Conservation (phyloP, 1,284 basidiomycete genomes). For the Entoloma clypeatum region DNA sequence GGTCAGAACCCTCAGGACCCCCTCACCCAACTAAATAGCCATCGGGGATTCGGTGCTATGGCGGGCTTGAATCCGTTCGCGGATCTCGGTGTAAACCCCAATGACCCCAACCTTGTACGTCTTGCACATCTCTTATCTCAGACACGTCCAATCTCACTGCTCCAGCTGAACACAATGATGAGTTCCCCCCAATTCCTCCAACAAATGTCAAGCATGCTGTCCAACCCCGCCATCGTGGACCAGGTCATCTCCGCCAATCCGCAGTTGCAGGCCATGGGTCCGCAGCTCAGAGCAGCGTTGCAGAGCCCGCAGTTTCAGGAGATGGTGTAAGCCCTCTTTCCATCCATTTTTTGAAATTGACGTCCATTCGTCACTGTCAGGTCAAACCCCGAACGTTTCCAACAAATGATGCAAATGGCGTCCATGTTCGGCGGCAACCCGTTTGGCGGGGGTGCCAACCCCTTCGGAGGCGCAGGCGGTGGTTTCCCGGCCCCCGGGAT, state of each 20-base stretch:
- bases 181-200: constrained; percentile 77
- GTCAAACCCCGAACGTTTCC: constrained; percentile 74
- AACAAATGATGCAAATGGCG: constrained; percentile 82
- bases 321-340: constrained; percentile 57
- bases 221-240: constrained; percentile 79
- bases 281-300: constrained; percentile 77
- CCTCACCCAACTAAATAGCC: constrained; percentile 69
- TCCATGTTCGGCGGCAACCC: constrained; percentile 48
- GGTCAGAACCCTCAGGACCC: constrained; percentile 81
- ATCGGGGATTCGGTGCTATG: constrained; percentile 68
- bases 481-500: constrained; percentile 61
- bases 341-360: constrained; percentile 2
- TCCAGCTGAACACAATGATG: constrained; percentile 79
- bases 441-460: constrained; percentile 31
- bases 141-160: neutral
- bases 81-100: constrained; percentile 80
- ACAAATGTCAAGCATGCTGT: constrained; percentile 74
- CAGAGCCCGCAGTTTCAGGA: constrained; percentile 78
- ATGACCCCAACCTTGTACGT: constrained; percentile 86
- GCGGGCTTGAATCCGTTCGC: constrained; percentile 86
- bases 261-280: constrained; percentile 73
- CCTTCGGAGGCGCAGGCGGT: constrained; percentile 22
- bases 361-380: constrained; percentile 31
- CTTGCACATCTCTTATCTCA: neutral
- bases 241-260: constrained; percentile 82